These are phyloP conservation scores for Exophiala sideris DNA, from an alignment of 2,329 filamentous ascomycete species.

Conservation along the genomic window DNA sequence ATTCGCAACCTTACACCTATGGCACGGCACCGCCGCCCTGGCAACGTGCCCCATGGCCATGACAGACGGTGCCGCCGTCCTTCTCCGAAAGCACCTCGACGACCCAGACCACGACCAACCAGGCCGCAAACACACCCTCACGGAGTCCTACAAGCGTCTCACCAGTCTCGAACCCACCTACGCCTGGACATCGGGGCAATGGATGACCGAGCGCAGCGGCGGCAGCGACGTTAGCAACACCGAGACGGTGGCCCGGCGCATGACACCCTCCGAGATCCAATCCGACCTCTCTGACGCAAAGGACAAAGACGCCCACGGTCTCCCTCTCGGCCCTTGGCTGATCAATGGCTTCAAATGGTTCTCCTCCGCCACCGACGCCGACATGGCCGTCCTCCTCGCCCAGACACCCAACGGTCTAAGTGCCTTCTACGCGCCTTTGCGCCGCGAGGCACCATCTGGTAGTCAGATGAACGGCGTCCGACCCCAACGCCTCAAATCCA, in stretches of 20 bases:
- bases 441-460: slow-evolving; percentile 5
- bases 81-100: slow-evolving; percentile 24
- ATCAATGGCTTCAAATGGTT: slow-evolving; percentile 72
- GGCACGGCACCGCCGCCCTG: slow-evolving; percentile 57
- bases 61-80: slow-evolving; percentile 43
- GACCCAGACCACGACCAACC: slow-evolving; percentile 17
- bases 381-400: slow-evolving; percentile 64
- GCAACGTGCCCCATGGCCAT: slow-evolving; percentile 66
- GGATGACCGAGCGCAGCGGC: slow-evolving; percentile 39
- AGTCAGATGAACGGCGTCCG: slow-evolving; percentile 57
- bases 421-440: slow-evolving; percentile 64
- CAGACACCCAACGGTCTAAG: slow-evolving; percentile 55
- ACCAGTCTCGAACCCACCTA: slow-evolving; percentile 30
- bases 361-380: slow-evolving; percentile 62
- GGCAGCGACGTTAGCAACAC: slow-evolving; percentile 37
- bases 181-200: slow-evolving; percentile 38
- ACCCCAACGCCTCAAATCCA: slow-evolving; percentile 69
- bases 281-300: slow-evolving; percentile 13
- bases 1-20: slow-evolving; percentile 56
- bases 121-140: slow-evolving; percentile 26
- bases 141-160: slow-evolving; percentile 29
- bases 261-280: slow-evolving; percentile 16
- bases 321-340: slow-evolving; percentile 49
- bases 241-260: slow-evolving; percentile 33
- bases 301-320: slow-evolving; percentile 32